phyloP scores from a whole-genome alignment of 352 stramenopile genomes.

The Thalassiosira exigua region DNA sequence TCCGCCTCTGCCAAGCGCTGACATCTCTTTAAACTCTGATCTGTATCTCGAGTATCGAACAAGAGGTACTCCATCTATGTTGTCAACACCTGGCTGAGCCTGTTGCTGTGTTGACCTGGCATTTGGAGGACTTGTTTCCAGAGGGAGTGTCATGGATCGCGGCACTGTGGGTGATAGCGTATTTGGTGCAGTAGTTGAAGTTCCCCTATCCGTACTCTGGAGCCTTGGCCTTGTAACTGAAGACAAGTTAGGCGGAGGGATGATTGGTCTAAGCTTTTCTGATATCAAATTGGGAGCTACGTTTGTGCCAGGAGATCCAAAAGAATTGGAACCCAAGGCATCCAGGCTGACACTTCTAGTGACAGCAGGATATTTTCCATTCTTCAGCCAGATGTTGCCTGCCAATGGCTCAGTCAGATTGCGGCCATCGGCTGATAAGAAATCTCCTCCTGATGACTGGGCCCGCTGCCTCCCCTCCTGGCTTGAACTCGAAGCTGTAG shows the following conservation, averaged over 20 bases:
- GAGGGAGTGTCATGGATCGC: conserved; percentile 13
- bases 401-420: neutral
- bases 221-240: neutral
- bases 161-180: conserved; percentile 5
- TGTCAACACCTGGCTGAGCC: conserved; percentile 37
- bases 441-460: conserved; percentile 25
- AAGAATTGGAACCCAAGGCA: conserved; percentile 36
- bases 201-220: neutral
- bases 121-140: conserved; percentile 16
- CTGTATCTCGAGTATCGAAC: conserved; percentile 82
- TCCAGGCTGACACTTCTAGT: conserved; percentile 51
- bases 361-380: conserved; percentile 19
- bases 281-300: conserved; percentile 22
- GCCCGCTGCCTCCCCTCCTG: conserved; percentile 31
- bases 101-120: neutral
- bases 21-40: conserved; percentile 83
- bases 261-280: conserved; percentile 22
- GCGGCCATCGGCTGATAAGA: conserved; percentile 8
- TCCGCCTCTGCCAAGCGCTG: conserved; percentile 81
- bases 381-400: conserved; percentile 1
- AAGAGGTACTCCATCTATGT: conserved; percentile 81
- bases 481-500: conserved; percentile 40
- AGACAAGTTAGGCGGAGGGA: neutral
- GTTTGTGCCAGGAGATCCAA: conserved; percentile 4
- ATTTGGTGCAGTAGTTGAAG: neutral